Evolutionary conservation across 768 basidiomycete genomes (phyloP), one percentile per base, ranked within the genome.

Genomic region (Mycena amicta): DNA sequence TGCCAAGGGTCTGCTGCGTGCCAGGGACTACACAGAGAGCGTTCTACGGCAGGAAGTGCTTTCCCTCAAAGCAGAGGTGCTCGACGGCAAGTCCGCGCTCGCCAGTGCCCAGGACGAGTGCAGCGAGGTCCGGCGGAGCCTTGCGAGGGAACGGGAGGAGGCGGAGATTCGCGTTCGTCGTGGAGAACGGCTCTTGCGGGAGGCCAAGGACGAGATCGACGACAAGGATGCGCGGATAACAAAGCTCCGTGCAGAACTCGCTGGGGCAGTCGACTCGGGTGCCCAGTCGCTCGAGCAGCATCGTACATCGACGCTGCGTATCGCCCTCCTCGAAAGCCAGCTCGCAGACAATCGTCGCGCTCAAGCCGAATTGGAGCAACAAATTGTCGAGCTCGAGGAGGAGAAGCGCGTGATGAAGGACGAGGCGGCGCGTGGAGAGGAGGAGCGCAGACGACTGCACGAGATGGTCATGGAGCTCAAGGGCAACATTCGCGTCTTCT

Each of bases 401-500:
- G 74, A 85, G 54, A 77, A 89, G 43, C 80, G 74, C 27, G 83
- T 86, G 56, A 76, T 93, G 55, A 88, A 88, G 70, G 78, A 77
- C 46, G 92, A 94, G 64, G 81, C 85, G 5, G 78, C 85, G 60
- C 85, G 92, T 56, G 87, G 87, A 55, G 95, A 97, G 75, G 86
- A 82, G 50, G 77, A 92, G 39, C 78, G 95, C 30, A 72, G 94
- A 63, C 90, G 87, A 71, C 73, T 97, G 65, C 95, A 96, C 69
- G 96, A 96, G 64, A 89, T 90, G 82, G 88, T 97, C 1, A 91
- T 93, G 71, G 95, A 97, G 71, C 83, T 96, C 41, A 97, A 97
- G 70, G 94, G 93, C 59, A 93, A 93, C 59, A 93, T 92, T 60
- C 84, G 95, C 15, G 95, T 97, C 2, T 96, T 96, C 71, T 93